These are phyloP conservation scores for Diaporthe ilicicola DNA, from an alignment of 2,329 filamentous ascomycete genomes.

Conservation along the genomic window DNA sequence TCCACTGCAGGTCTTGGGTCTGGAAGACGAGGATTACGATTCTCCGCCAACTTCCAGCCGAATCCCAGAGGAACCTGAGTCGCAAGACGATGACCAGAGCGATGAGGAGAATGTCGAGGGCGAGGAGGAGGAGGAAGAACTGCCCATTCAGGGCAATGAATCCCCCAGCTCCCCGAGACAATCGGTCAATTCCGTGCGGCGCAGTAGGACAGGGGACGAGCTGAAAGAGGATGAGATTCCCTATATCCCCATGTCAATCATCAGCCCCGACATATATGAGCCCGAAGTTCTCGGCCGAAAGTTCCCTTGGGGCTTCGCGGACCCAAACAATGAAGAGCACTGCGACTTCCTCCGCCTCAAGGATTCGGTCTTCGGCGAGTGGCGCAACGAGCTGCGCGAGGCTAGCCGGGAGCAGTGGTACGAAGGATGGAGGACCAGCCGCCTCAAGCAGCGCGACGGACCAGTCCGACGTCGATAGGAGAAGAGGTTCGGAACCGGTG, in stretches of 20 bases:
- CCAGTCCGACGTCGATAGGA: conserved; percentile 48
- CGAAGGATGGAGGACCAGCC: conserved; percentile 87
- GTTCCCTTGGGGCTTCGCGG: conserved; percentile 97
- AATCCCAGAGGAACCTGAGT: conserved; percentile 59
- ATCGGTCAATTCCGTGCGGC: conserved; percentile 56
- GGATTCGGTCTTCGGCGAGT: conserved; percentile 91
- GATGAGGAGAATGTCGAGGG: conserved; percentile 43
- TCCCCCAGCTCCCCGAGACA: conserved; percentile 52
- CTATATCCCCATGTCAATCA: conserved; percentile 87
- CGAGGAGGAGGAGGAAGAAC: conserved; percentile 42
- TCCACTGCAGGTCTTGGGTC: conserved; percentile 83
- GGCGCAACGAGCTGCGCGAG: conserved; percentile 89
- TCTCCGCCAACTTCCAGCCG: conserved; percentile 57
- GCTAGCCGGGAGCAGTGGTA: conserved; percentile 94
- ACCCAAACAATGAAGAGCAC: conserved; percentile 89
- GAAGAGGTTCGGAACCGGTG: conserved; percentile 28
- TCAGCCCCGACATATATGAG: conserved; percentile 93
- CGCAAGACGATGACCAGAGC: conserved; percentile 52
- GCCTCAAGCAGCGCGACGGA: conserved; percentile 65
- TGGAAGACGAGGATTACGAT: conserved; percentile 78
- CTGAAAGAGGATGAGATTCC: conserved; percentile 64
- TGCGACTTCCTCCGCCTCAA: conserved; percentile 94
- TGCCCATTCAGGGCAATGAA: conserved; percentile 45
- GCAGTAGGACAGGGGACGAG: conserved; percentile 53
- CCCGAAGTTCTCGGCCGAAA: conserved; percentile 80